These are phyloP conservation scores for Spencermartinsiella ligniputridi DNA, from an alignment of 1,139 yeast genomes.

Conservation along the genomic window DNA sequence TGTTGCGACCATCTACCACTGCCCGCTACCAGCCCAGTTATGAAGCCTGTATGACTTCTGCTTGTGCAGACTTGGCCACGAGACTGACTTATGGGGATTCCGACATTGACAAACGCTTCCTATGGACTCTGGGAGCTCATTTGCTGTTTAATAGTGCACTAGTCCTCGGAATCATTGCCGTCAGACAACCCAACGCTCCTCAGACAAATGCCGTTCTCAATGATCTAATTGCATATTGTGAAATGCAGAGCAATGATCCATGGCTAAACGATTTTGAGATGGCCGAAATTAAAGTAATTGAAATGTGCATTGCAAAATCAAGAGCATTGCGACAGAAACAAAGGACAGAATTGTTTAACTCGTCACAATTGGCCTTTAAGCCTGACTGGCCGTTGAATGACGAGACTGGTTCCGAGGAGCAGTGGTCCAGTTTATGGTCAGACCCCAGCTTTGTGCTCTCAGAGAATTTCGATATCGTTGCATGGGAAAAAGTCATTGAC, in stretches of 20 bases:
- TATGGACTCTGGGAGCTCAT: constrained; percentile 4
- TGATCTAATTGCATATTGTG: constrained; percentile 4
- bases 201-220: background rate
- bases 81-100: background rate
- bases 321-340: background rate
- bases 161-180: constrained; percentile 4
- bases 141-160: constrained; percentile 5
- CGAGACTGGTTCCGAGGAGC: background rate
- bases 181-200: constrained; percentile 1
- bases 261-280: constrained; percentile 4
- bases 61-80: constrained; percentile 1
- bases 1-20: constrained; percentile 1
- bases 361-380: background rate
- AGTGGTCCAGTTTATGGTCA: background rate
- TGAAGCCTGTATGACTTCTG: constrained; percentile 3
- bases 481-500: constrained; percentile 11
- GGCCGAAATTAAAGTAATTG: constrained; percentile 4
- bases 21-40: constrained; percentile 1
- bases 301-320: constrained; percentile 3
- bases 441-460: constrained; percentile 2
- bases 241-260: constrained; percentile 3
- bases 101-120: background rate
- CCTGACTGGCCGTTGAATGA: background rate
- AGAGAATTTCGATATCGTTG: constrained; percentile 3
- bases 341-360: background rate